Percentiles rank a stretch among this genome's conserved stretches.
Conservation (phyloP, 768 basidiomycete genomes). For the Pleurotus eryngii region DNA sequence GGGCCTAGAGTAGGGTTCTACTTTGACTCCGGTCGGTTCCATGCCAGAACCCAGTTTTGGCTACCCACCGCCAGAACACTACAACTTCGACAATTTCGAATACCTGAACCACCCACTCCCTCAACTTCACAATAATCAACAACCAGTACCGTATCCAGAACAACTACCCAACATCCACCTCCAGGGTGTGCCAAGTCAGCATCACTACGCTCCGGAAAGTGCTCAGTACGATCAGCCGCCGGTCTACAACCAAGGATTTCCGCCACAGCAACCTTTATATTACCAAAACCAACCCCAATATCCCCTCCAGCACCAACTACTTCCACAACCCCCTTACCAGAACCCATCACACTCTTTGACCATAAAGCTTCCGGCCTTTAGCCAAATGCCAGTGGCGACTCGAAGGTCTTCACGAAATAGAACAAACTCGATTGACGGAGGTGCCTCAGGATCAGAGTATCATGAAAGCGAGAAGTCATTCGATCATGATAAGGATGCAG, state of each 20-base stretch:
- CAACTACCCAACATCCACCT: background rate
- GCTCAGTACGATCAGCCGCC: background rate
- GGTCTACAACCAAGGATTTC: background rate
- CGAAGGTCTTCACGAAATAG: slow-evolving; percentile 33
- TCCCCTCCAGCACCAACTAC: slow-evolving; percentile 7
- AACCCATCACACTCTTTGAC: slow-evolving; percentile 12
- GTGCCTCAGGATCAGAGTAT: slow-evolving; percentile 47
- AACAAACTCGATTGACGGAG: slow-evolving; percentile 27
- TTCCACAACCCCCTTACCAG: background rate
- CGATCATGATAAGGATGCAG: slow-evolving; percentile 25
- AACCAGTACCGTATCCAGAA: background rate
- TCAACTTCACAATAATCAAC: background rate
- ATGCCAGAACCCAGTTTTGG: slow-evolving; percentile 8
- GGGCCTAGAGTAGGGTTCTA: background rate
- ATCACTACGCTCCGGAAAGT: background rate
- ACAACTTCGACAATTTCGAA: background rate
- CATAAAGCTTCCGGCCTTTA: slow-evolving; percentile 26
- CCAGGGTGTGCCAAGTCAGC: background rate
- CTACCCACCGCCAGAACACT: slow-evolving; percentile 1
- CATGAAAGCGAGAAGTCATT: slow-evolving; percentile 44
- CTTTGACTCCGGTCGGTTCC: slow-evolving; percentile 2
- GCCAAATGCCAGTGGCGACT: slow-evolving; percentile 18
- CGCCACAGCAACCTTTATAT: background rate
- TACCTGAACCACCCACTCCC: background rate
- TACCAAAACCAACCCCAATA: background rate